A percentile compares a stretch with the other conserved stretches of the same genome.
phyloP scores from a whole-genome alignment of 345 rosid genomes.

The Iberis pinnata region DNA sequence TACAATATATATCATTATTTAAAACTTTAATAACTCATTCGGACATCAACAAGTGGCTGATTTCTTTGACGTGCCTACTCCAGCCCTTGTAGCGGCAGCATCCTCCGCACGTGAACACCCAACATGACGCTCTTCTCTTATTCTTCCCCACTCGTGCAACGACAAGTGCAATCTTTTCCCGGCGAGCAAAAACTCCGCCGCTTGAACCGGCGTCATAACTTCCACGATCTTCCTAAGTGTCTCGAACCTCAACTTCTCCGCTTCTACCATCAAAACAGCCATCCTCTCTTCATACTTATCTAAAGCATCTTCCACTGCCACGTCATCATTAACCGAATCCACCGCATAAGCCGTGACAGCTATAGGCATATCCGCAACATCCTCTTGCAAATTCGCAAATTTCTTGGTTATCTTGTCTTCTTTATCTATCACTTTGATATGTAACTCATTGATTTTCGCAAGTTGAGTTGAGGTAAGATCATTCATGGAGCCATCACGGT shows the following conservation, averaged over 20 bases:
- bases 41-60: constrained; percentile 17
- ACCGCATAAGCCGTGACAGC: constrained; percentile 11
- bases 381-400: constrained; percentile 40
- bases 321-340: background rate
- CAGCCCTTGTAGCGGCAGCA: background rate
- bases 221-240: constrained; percentile 29
- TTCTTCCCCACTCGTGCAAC: constrained; percentile 38
- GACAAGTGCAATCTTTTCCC: constrained; percentile 37
- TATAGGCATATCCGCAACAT: constrained; percentile 38
- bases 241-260: constrained; percentile 34
- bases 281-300: constrained; percentile 24
- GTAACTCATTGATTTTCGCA: constrained; percentile 28
- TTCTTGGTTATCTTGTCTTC: constrained; percentile 32
- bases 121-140: constrained; percentile 26
- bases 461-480: constrained; percentile 31
- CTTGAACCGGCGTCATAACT: constrained; percentile 35
- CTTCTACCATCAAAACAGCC: constrained; percentile 30
- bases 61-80: background rate
- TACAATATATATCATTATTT: background rate
- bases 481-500: constrained; percentile 11
- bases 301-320: constrained; percentile 24
- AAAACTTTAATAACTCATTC: background rate
- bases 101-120: constrained; percentile 15
- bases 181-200: constrained; percentile 37
- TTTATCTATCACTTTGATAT: constrained; percentile 21